Evolutionary conservation across 2,329 filamentous ascomycete species (phyloP).

Genomic region (Pyrenophora seminiperda): DNA sequence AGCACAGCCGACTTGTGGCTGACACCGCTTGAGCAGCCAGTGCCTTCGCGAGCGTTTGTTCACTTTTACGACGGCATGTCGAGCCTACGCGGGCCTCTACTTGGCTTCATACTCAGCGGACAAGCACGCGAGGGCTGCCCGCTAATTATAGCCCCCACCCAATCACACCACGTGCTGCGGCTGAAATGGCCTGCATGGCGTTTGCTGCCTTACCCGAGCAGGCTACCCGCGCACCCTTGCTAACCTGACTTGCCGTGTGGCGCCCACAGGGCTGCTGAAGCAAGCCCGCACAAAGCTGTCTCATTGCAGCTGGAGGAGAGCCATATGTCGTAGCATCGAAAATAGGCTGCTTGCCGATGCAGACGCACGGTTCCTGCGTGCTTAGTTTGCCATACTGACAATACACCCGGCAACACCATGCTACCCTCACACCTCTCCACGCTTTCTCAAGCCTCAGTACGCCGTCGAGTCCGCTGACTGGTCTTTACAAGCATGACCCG

Average conservation of each 20-base stretch:
- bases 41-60: constrained; percentile 32
- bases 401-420: constrained; percentile 15
- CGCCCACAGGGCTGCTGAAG: constrained; percentile 36
- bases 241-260: constrained; percentile 35
- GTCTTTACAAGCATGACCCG: constrained; percentile 26
- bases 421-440: constrained; percentile 39
- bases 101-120: constrained; percentile 37
- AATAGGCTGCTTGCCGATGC: constrained; percentile 28
- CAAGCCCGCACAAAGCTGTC: constrained; percentile 33
- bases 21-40: constrained; percentile 25
- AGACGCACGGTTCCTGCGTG: constrained; percentile 34
- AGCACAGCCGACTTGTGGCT: constrained; percentile 48
- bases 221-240: constrained; percentile 19
- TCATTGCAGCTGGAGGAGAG: constrained; percentile 38
- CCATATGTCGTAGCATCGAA: constrained; percentile 32
- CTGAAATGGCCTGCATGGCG: constrained; percentile 25
- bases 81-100: constrained; percentile 31
- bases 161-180: constrained; percentile 33
- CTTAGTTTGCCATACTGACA: constrained; percentile 17
- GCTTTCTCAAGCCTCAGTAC: constrained; percentile 33
- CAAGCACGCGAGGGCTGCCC: constrained; percentile 38
- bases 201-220: constrained; percentile 33
- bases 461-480: constrained; percentile 43
- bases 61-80: constrained; percentile 18
- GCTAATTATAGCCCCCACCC: constrained; percentile 38